Evolutionary conservation across 306 rosid species (phyloP).

Genomic region (Elaeagnus macrophylla): DNA sequence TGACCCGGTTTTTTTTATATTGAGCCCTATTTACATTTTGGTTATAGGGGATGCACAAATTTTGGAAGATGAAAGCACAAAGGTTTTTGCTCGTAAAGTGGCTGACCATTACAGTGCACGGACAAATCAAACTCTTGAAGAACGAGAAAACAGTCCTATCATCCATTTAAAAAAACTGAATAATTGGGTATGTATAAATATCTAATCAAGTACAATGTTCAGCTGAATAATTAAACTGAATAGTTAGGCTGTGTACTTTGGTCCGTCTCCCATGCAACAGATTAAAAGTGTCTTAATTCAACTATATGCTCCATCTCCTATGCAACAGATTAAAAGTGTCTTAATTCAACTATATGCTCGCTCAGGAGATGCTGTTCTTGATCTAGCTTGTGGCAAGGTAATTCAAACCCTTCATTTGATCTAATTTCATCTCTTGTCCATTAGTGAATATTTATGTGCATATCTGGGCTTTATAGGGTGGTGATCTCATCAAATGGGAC

Average conservation of each 20-base stretch:
- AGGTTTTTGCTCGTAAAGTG: constrained; percentile 72
- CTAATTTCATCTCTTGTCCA: constrained; percentile 4
- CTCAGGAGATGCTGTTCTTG: constrained; percentile 83
- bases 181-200: constrained; percentile 58
- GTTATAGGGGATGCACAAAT: constrained; percentile 52
- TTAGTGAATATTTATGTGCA: constrained; percentile 6
- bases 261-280: constrained; percentile 33
- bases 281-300: constrained; percentile 97
- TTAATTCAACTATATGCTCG: constrained; percentile 8
- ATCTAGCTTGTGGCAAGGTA: constrained; percentile 99
- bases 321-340: too few species aligned
- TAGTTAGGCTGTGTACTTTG: too few species aligned
- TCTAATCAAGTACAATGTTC: neutral
- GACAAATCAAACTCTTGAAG: constrained; percentile 87
- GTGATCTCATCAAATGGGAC: constrained; percentile 99
- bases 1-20: constrained; percentile 9
- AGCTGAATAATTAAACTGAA: too few species aligned
- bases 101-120: constrained; percentile 92
- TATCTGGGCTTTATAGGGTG: constrained; percentile 45
- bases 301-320: constrained; percentile 40
- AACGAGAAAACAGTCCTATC: constrained; percentile 82
- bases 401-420: constrained; percentile 4
- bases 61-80: constrained; percentile 88
- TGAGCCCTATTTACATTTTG: constrained; percentile 17
- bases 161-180: constrained; percentile 88